Conservation (phyloP, 495 filamentous ascomycete genomes). For the Pseudoneurospora amorphoporcata region DNA sequence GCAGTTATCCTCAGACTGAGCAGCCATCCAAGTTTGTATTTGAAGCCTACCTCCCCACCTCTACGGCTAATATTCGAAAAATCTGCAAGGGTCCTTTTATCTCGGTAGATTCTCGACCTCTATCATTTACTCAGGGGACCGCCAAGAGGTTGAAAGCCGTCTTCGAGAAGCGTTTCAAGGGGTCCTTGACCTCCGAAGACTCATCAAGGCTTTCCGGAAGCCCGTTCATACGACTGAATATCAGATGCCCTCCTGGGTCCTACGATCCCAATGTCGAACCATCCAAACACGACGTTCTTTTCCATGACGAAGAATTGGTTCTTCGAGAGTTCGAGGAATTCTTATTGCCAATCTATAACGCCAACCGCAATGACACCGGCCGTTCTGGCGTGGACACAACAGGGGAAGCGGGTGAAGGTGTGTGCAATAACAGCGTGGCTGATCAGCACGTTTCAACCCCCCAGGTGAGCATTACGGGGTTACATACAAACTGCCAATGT, state of each 20-base stretch:
- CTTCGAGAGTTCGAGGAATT: conserved; percentile 35
- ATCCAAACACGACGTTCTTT: conserved; percentile 79
- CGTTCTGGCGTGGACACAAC: background rate
- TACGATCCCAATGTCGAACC: conserved; percentile 92
- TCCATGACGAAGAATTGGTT: conserved; percentile 49
- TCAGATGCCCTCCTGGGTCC: conserved; percentile 55
- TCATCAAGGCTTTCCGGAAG: conserved; percentile 32
- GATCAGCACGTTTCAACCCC: background rate
- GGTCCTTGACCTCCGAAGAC: background rate
- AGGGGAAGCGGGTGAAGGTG: background rate
- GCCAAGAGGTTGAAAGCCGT: conserved; percentile 52
- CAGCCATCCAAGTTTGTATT: conserved; percentile 17
- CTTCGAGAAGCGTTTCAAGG: conserved; percentile 16
- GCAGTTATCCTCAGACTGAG: background rate
- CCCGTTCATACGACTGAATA: conserved; percentile 65
- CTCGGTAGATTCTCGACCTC: conserved; percentile 68
- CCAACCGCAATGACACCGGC: background rate
- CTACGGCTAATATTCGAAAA: conserved; percentile 41
- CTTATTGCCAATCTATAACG: conserved; percentile 38
- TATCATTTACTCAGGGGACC: conserved; percentile 53
- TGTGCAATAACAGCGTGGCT: background rate
- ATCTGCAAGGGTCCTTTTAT: conserved; percentile 54
- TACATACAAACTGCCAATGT: background rate
- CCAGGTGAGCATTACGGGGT: background rate
- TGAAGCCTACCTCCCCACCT: conserved; percentile 50